Percentiles rank a stretch among this genome's conserved stretches.
These are phyloP conservation scores for Dioszegia crocea DNA, from an alignment of 768 basidiomycete genomes.

Conservation along the genomic window DNA sequence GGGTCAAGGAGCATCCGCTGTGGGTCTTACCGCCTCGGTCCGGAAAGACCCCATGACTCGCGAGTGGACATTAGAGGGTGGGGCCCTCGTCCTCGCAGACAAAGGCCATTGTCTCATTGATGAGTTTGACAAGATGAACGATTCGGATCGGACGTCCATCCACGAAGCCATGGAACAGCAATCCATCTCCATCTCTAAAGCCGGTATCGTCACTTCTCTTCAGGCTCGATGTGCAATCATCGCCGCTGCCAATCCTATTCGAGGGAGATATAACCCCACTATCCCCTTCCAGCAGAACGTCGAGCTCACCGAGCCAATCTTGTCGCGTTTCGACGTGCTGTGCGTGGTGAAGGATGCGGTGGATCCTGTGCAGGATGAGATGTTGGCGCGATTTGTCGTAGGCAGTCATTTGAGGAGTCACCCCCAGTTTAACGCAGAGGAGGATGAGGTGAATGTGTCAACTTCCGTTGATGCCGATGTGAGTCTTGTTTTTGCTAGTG, in stretches of 20 bases:
- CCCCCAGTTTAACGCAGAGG: conserved; percentile 71
- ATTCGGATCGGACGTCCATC: conserved; percentile 92
- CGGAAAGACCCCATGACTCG: conserved; percentile 94
- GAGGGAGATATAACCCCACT: conserved; percentile 96
- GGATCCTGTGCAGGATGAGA: conserved; percentile 93
- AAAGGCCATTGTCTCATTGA: conserved; percentile 97
- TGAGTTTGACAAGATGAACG: conserved; percentile 99
- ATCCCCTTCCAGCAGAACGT: conserved; percentile 98
- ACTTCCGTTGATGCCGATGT: conserved; percentile 86
- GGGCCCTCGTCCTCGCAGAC: conserved; percentile 95
- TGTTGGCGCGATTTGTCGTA: conserved; percentile 95
- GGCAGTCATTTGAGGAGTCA: conserved; percentile 92
- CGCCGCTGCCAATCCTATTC: conserved; percentile 94
- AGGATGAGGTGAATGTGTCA: conserved; percentile 90
- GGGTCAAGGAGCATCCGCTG: conserved; percentile 95
- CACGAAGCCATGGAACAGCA: conserved; percentile 99
- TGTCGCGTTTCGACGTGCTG: conserved; percentile 95
- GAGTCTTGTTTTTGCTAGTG: conserved; percentile 44
- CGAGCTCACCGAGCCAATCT: conserved; percentile 93
- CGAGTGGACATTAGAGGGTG: conserved; percentile 98
- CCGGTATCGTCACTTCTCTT: conserved; percentile 95
- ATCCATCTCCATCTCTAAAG: conserved; percentile 97
- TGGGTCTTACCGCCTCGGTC: conserved; percentile 98
- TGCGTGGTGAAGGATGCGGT: conserved; percentile 98
- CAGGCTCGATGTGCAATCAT: conserved; percentile 97